A percentile compares a stretch with the other conserved stretches of the same genome.
These are phyloP conservation scores for Chloris gayana DNA, from an alignment of 176 grass and related monocot species.

Conservation along the genomic window DNA sequence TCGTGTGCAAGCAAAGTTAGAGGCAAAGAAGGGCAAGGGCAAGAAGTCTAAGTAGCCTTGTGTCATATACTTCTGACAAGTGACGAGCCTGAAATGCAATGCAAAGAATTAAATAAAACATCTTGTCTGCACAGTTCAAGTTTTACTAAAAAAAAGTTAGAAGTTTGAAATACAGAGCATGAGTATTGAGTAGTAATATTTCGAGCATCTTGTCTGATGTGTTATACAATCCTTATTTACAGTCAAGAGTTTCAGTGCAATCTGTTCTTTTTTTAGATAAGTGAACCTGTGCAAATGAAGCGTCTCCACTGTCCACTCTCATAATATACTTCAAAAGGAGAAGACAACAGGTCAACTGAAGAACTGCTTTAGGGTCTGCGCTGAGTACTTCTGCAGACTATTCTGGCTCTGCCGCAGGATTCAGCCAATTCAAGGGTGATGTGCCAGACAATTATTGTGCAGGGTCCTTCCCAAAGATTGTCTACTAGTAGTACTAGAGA, in stretches of 20 bases:
- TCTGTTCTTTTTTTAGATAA: no score
- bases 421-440: neutral
- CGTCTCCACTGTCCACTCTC: neutral
- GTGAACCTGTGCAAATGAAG: neutral
- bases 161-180: neutral
- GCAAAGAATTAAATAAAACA: neutral
- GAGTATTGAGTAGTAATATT: neutral
- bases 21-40: slow-evolving; percentile 67
- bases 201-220: neutral
- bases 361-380: slow-evolving; percentile 11
- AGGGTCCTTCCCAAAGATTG: neutral
- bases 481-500: neutral
- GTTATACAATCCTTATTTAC: no score
- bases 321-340: neutral
- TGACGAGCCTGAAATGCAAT: neutral
- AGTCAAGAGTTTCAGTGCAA: neutral
- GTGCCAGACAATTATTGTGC: slow-evolving; percentile 2
- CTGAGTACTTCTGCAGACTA: neutral
- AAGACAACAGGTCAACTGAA: neutral
- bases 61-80: neutral
- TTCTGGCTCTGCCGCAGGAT: slow-evolving; percentile 14
- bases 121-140: neutral
- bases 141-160: no score
- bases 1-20: slow-evolving; percentile 66
- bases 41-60: slow-evolving; percentile 52